Evolutionary conservation across 768 basidiomycete genomes (phyloP), one percentile per base, ranked within the genome.

Genomic region (Lanmaoa pseudosensibilis): DNA sequence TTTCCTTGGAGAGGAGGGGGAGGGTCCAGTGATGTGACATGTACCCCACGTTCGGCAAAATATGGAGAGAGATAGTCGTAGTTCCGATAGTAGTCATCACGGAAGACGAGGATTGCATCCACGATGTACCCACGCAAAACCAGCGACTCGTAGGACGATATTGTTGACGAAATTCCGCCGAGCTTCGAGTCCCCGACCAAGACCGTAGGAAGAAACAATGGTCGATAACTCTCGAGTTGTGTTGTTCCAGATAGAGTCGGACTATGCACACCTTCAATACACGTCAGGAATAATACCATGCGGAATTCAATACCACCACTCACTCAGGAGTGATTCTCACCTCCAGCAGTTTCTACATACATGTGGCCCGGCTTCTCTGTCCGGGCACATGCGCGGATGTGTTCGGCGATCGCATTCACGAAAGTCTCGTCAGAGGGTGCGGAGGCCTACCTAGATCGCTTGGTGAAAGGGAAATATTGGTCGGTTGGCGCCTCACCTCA

Each of bases 341-440:
- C 96, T 83, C 96, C 96, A 15, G 95, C 96, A 10, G 96, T 95
- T 73, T 98, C 96, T 45, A 98, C 75, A 65, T 88, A 98, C 78
- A 94, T 81, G 64, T 88, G 83, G 3, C 80, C 77, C 13, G 62
- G 64, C 11, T 64, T 63, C 3, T 54, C 61, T 21, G 64, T 48
- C 36, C 32, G 59, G 1, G 86, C 85, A 64, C 83, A 83, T 25
- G 71, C 58, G 34, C 78, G 77, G n/a, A 92, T 82, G 61, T 89
- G 81, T 37, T 74, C 73, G 3, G 86, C 79, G 27, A 96, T 76
- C 3, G 88, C 78, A 46, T 80, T 79, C 30, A 90, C 76, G 40
- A 94, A 80, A 1, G 82, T 83, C 27, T 79, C 76, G 60, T 94
- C 88, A 1, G 88, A 75, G 38, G 91, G 84, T 41, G 61, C 66